Conservation (phyloP, 2,329 filamentous ascomycete genomes). For the Cryphonectria naterciae region DNA sequence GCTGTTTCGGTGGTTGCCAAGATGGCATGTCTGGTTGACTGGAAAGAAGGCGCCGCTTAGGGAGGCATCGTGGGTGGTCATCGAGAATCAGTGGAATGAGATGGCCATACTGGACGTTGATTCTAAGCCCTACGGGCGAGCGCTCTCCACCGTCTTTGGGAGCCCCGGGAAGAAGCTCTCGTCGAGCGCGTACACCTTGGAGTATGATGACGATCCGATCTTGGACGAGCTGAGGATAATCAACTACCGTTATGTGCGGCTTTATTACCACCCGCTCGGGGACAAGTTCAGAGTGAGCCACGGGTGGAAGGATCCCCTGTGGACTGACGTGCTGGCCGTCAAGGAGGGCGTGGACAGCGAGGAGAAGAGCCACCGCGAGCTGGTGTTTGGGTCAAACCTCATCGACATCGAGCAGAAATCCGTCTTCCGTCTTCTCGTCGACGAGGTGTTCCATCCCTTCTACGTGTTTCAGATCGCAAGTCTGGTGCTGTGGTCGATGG, state of each 20-base stretch:
- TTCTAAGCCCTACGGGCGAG: constrained; percentile 55
- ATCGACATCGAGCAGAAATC: constrained; percentile 95
- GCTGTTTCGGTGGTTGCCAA: constrained; percentile 85
- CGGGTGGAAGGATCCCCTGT: constrained; percentile 92
- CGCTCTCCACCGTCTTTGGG: constrained; percentile 69
- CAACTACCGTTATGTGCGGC: constrained; percentile 92
- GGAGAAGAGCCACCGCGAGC: constrained; percentile 79
- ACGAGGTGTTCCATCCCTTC: constrained; percentile 96
- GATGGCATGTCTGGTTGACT: constrained; percentile 78
- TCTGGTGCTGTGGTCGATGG: constrained; percentile 89
- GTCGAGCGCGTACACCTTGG: constrained; percentile 54
- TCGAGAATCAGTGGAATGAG: constrained; percentile 97
- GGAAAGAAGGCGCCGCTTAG: constrained; percentile 71
- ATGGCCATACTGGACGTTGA: constrained; percentile 76
- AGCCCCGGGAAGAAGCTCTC: constrained; percentile 57
- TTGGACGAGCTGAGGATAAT: constrained; percentile 75
- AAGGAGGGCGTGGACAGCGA: constrained; percentile 84
- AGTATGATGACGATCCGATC: constrained; percentile 77
- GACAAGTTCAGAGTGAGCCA: constrained; percentile 87
- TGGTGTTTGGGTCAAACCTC: constrained; percentile 85
- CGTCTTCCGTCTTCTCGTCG: constrained; percentile 78
- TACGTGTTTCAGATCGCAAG: constrained; percentile 98
- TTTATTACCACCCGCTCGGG: constrained; percentile 85
- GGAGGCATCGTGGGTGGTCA: constrained; percentile 86
- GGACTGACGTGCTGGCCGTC: constrained; percentile 77